Percentiles rank a stretch among this genome's conserved stretches.
phyloP scores from a whole-genome alignment of 2,329 filamentous ascomycete species.

The Fusarium chaquense region DNA sequence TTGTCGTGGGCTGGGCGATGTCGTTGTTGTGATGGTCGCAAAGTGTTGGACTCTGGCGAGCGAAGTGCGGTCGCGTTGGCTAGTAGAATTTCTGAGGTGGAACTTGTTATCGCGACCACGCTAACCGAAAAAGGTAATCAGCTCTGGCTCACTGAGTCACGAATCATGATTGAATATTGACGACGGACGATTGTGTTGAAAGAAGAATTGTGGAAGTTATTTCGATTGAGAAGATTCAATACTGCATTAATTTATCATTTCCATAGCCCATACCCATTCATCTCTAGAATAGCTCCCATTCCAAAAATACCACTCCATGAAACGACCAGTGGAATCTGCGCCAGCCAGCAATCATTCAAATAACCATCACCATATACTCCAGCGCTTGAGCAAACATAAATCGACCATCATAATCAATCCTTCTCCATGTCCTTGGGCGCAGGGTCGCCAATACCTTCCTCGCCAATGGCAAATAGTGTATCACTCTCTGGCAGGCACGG shows the following conservation, averaged over 20 bases:
- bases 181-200: background rate
- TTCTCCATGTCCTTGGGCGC: slow-evolving; percentile 96
- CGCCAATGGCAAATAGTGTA: slow-evolving; percentile 95
- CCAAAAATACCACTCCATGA: slow-evolving; percentile 11
- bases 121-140: slow-evolving; percentile 55
- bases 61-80: slow-evolving; percentile 49
- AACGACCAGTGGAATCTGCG: slow-evolving; percentile 45
- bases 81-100: slow-evolving; percentile 51
- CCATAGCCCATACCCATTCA: background rate
- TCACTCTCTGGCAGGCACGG: slow-evolving; percentile 97
- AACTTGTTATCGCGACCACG: slow-evolving; percentile 45
- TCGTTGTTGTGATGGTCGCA: slow-evolving; percentile 45
- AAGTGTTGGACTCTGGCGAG: slow-evolving; percentile 38
- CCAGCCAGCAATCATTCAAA: slow-evolving; percentile 51
- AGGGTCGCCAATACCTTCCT: slow-evolving; percentile 96
- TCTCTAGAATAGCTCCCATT: slow-evolving; percentile 8
- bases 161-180: background rate
- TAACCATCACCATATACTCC: slow-evolving; percentile 39
- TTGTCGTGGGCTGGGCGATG: slow-evolving; percentile 28
- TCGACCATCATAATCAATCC: slow-evolving; percentile 59
- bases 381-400: slow-evolving; percentile 35
- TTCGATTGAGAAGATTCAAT: background rate
- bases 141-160: slow-evolving; percentile 42
- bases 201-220: background rate
- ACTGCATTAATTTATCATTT: slow-evolving; percentile 1